These are phyloP conservation scores for Harringtonia aguacate DNA, from an alignment of 2,329 filamentous ascomycete genomes.

Conservation along the genomic window DNA sequence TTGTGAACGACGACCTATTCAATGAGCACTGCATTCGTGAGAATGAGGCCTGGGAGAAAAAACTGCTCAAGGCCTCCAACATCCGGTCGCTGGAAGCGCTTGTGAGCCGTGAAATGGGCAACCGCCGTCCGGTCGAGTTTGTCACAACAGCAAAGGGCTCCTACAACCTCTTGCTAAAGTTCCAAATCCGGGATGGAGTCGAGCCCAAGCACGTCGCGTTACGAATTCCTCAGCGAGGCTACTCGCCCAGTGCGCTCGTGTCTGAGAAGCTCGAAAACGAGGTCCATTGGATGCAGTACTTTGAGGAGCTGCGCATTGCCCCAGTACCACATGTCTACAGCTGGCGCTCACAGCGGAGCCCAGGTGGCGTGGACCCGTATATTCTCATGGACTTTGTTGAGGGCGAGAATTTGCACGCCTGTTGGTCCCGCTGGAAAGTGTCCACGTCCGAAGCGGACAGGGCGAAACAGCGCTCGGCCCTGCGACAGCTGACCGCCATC, in stretches of 20 bases:
- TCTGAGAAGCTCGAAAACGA: constrained; percentile 3
- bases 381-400: constrained; percentile 6
- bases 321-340: constrained; percentile 1
- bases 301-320: constrained; percentile 1
- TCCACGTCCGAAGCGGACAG: neutral
- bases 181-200: too few species aligned
- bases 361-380: neutral
- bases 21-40: too few species aligned
- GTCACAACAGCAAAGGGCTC: too few species aligned
- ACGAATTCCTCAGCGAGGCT: neutral
- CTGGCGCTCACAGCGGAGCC: neutral
- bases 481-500: neutral
- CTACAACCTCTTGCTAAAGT: too few species aligned
- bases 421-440: neutral
- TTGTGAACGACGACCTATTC: too few species aligned
- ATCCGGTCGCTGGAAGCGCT: too few species aligned
- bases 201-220: neutral
- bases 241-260: neutral
- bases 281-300: constrained; percentile 4
- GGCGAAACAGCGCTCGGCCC: neutral
- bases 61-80: too few species aligned
- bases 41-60: too few species aligned
- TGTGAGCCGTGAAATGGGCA: too few species aligned
- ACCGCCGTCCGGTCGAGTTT: too few species aligned
- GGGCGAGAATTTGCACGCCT: neutral